Percentiles rank a stretch among this genome's conserved stretches.
Evolutionary conservation across 2,329 filamentous ascomycete species (phyloP).

Genomic region (Botrytis porri): DNA sequence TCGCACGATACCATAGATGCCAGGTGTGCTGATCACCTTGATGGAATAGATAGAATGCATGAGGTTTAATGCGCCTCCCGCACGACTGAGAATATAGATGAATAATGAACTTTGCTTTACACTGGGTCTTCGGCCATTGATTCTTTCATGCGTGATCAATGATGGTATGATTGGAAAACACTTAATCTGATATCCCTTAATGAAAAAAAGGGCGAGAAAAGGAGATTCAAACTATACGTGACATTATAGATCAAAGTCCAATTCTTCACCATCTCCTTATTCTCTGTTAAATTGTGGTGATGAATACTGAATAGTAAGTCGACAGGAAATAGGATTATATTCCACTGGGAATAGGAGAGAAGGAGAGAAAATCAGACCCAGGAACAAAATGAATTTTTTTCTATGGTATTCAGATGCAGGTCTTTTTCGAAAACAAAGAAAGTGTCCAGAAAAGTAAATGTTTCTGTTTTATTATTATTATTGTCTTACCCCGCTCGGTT

Average conservation of each 20-base stretch:
- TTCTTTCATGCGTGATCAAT: neutral
- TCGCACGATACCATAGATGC: neutral
- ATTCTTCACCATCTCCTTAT: no score
- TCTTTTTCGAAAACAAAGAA: neutral
- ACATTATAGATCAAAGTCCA: neutral
- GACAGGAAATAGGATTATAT: no score
- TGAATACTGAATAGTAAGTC: no score
- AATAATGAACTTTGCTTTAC: neutral
- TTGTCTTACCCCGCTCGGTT: neutral
- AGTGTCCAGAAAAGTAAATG: rapidly evolving
- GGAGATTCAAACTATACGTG: neutral
- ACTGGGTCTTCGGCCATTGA: neutral
- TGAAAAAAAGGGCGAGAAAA: neutral
- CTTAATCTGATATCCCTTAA: no score
- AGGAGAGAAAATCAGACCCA: no score
- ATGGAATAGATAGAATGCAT: neutral
- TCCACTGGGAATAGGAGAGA: no score
- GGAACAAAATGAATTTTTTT: no score
- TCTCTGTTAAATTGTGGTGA: no score
- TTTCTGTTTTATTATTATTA: neutral
- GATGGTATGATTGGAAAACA: neutral
- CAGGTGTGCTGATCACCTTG: neutral
- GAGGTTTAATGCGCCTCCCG: neutral
- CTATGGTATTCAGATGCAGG: rapidly evolving
- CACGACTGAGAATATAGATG: neutral